Evolutionary conservation across 108 stramenopile genomes (phyloP), one percentile per base, ranked within the genome.

Genomic region (Seminavis robusta): DNA sequence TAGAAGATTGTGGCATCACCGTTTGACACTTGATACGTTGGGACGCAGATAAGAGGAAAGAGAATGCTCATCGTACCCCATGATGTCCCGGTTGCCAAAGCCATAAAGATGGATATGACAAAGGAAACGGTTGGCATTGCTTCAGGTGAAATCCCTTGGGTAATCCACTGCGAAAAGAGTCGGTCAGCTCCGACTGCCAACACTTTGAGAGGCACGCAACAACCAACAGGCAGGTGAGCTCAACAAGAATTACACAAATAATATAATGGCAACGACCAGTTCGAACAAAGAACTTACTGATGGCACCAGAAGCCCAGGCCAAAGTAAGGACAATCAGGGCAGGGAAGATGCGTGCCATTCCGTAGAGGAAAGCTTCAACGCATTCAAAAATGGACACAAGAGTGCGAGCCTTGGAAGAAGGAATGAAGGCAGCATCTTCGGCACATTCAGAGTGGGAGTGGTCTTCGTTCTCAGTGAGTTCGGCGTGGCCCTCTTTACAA

Each of bases 11-110:
- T 47, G 9, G 50, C 45, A 56, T 83, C 59, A n/a, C 81, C 81
- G 28, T 50, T 33, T 8, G 69, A 64, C 20, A 77, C 80, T 20
- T 55, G 31, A 54, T 81, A 84, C 9, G 77, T 60, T 9, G 86
- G 83, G 13, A 69, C 65, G 8, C 70, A 45, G 11, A 84, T 52
- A 0, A 88, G 63, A 10, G 86, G 86, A 44, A 88, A 84, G 58
- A 89, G 59, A 34, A 89, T 83, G 23, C 69, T 67, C 88, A 89
- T 89, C 0, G 77, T 79, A 33, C 79, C 79, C 88, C 88, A 89
- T 23, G 73, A 77, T 27, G 88, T 73, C 32, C 82, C 86, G 24
- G 47, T 81, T 2, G 84, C 75, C 43, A 85, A 56, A 1, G 83
- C 83, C 72, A 85, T 80, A 52, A 89, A 43, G 40, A 68, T 42